Base-by-base conservation (phyloP, 139 green algal species). In the Chlamydomonas asymmetrica region DNA sequence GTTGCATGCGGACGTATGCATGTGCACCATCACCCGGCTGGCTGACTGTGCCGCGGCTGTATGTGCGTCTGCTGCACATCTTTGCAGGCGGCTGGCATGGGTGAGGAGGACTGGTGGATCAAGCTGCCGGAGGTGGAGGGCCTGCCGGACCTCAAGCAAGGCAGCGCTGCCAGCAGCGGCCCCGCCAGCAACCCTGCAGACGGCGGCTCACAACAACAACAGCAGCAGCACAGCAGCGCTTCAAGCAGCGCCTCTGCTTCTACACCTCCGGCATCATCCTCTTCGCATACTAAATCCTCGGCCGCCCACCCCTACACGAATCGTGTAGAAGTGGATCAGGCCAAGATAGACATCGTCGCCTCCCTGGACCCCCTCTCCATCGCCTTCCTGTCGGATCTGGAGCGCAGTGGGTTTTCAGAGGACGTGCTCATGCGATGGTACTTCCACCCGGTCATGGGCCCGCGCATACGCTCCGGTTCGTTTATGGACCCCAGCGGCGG, bases 371-470 rank as follows among this genome's bases (percentile, higher is more conserved):
- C 4, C 4, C 56, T 68, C 57, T 18, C 3, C 22, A 40, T 76
- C 29, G 31, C 56, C 1, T 68, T 76, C 39, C 56, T 76, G 20
- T 49, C 56, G 32, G 70, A 76, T 39, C 56, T 76, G 31, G 70
- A 76, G 56, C 56, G 56, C 0, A 67, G 6, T 39, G 10, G 39
- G 22, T 75, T 67, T 37, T 48, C 39, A 6, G 70, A 76, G 57
- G 29, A 68, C 8, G 45, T 25, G 7, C 67, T 76, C n/a, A 76
- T 76, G 70, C 49, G 50, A 20, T 76, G 57, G 57, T 76, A 76
- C 57, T 68, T 76, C 56, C 70, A 76, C 57, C 70, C 70, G n/a
- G 57, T 49, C 40, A 5, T 76, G 57, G 70, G 70, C 39, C 70
- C 70, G 57, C 70, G 70, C 8, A 68, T 76, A 18, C 27, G 70